phyloP scores from a whole-genome alignment of 169 alveolate species.

The Cryptosporidium tyzzeri region DNA sequence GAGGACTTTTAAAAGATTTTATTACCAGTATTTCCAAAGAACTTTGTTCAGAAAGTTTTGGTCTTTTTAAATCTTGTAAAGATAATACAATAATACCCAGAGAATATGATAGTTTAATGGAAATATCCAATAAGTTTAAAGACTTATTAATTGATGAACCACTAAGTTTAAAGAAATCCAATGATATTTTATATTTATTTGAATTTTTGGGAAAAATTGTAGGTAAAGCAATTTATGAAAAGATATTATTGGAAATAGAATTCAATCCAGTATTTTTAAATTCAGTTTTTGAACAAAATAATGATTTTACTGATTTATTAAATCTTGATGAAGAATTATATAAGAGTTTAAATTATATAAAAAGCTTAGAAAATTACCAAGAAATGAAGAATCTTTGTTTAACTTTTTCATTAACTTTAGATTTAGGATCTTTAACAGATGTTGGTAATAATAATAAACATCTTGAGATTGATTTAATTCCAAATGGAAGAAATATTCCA shows the following conservation, averaged over 20 bases:
- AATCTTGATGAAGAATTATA: constrained; percentile 81
- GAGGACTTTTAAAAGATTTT: constrained; percentile 97
- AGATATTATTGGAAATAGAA: constrained; percentile 90
- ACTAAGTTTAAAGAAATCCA: background rate
- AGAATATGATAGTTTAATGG: constrained; percentile 52
- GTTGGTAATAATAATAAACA: background rate
- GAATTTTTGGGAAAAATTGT: constrained; percentile 87
- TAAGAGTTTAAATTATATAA: constrained; percentile 79
- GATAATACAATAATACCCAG: constrained; percentile 60
- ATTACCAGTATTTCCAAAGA: constrained; percentile 88
- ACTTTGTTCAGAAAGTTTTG: constrained; percentile 89
- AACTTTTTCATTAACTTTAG: constrained; percentile 80
- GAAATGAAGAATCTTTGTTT: constrained; percentile 73
- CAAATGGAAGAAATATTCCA: constrained; percentile 82
- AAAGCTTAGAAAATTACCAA: constrained; percentile 80
- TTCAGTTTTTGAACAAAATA: constrained; percentile 85
- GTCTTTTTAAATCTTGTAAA: constrained; percentile 83
- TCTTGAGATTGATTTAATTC: constrained; percentile 79
- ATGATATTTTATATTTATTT: constrained; percentile 70
- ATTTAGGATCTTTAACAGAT: constrained; percentile 1
- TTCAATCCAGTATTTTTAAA: constrained; percentile 89
- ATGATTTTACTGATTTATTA: constrained; percentile 87
- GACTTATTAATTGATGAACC: background rate
- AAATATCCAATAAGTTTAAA: constrained; percentile 25
- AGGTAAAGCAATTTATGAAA: constrained; percentile 94